Percentiles rank a stretch among this genome's conserved stretches.
Evolutionary conservation across 805 yeast species (phyloP).

Genomic region (Teunomyces aglyptinius): DNA sequence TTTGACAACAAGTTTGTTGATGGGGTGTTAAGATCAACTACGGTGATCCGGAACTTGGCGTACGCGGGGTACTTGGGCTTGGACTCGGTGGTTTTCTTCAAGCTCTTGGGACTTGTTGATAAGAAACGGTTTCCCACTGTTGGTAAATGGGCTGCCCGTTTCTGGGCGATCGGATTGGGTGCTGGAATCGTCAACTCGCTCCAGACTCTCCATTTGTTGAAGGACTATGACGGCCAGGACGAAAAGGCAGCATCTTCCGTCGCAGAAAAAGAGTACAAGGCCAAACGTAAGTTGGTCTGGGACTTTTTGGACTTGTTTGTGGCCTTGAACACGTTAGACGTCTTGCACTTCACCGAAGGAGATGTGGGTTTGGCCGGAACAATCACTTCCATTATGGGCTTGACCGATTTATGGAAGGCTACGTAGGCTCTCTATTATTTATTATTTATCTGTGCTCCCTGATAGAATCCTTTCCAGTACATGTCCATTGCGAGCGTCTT

Average conservation of each 20-base stretch:
- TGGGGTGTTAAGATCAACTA: constrained; percentile 50
- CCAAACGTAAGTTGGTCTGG: constrained; percentile 68
- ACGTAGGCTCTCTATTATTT: constrained; percentile 18
- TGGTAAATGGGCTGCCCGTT: constrained; percentile 60
- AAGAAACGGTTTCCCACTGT: constrained; percentile 45
- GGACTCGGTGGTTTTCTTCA: constrained; percentile 63
- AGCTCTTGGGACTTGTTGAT: constrained; percentile 55
- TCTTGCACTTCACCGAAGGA: constrained; percentile 69
- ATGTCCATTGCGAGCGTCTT: constrained; percentile 24
- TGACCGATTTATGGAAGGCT: constrained; percentile 66
- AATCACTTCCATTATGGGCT: constrained; percentile 74
- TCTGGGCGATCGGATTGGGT: constrained; percentile 74
- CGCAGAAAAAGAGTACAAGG: constrained; percentile 43
- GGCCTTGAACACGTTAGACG: constrained; percentile 66
- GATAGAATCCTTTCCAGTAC: constrained; percentile 35
- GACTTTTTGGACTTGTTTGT: constrained; percentile 73
- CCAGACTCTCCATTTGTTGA: constrained; percentile 44
- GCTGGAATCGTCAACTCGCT: constrained; percentile 61
- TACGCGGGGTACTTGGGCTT: constrained; percentile 62
- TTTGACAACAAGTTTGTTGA: constrained; percentile 70
- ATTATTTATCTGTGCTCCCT: constrained; percentile 14
- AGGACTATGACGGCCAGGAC: constrained; percentile 7
- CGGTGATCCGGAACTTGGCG: constrained; percentile 56
- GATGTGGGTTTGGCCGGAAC: constrained; percentile 82
- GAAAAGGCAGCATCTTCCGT: constrained; percentile 30